These are phyloP conservation scores for Suhomyces pyralidae DNA, from an alignment of 805 yeast species.

Conservation along the genomic window DNA sequence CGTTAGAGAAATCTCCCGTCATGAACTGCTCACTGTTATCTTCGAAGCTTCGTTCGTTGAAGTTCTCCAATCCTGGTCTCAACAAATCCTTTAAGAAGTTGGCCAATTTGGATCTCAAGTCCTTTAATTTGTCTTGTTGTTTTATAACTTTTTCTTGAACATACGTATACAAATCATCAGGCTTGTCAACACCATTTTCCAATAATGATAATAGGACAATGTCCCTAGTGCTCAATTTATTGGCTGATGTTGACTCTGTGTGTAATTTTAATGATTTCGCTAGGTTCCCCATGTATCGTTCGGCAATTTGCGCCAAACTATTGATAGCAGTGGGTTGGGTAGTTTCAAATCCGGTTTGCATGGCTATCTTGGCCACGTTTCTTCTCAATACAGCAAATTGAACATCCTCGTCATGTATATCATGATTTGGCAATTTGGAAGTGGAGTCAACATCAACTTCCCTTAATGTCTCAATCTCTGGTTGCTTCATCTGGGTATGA, in stretches of 20 bases:
- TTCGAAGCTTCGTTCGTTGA: slow-evolving; percentile 72
- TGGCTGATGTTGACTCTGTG: slow-evolving; percentile 57
- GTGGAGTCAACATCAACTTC: slow-evolving; percentile 81
- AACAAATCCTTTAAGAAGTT: slow-evolving; percentile 73
- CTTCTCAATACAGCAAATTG: slow-evolving; percentile 66
- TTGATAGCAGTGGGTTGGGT: slow-evolving; percentile 76
- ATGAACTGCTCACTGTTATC: slow-evolving; percentile 93
- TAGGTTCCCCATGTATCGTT: slow-evolving; percentile 70
- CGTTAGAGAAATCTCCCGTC: slow-evolving; percentile 92
- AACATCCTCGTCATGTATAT: slow-evolving; percentile 54
- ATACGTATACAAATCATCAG: slow-evolving; percentile 71
- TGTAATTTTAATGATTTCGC: slow-evolving; percentile 69
- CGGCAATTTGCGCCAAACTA: slow-evolving; percentile 79
- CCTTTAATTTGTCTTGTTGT: slow-evolving; percentile 66
- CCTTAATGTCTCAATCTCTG: slow-evolving; percentile 57
- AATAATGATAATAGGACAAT: slow-evolving; percentile 59
- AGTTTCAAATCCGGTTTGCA: slow-evolving; percentile 91
- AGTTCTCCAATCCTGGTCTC: slow-evolving; percentile 74
- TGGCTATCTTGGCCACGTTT: slow-evolving; percentile 71
- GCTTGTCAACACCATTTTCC: slow-evolving; percentile 84
- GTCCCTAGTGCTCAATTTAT: slow-evolving; percentile 40
- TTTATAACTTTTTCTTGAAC: slow-evolving; percentile 68
- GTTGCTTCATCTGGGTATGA: slow-evolving; percentile 68
- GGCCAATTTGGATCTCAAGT: slow-evolving; percentile 64
- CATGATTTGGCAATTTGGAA: slow-evolving; percentile 71